Conservation (phyloP, 768 basidiomycete species). For the Boletus coccyginus region DNA sequence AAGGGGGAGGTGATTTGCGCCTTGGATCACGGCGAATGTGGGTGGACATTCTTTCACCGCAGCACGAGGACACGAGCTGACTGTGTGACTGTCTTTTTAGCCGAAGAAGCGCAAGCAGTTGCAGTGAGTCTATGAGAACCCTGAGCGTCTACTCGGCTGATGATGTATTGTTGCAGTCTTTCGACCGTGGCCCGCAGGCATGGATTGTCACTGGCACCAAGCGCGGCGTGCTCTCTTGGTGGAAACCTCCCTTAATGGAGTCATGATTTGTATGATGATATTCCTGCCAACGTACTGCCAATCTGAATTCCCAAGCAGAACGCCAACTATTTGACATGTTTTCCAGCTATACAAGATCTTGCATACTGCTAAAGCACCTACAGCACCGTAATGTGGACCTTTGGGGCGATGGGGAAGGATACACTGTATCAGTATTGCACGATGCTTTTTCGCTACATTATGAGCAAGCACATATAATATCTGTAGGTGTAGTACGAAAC, state of each 20-base stretch:
- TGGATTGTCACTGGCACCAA: slow-evolving; percentile 58
- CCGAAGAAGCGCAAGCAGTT: slow-evolving; percentile 33
- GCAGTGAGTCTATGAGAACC: slow-evolving; percentile 27
- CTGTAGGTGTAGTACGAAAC: slow-evolving; percentile 20
- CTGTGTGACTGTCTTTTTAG: slow-evolving; percentile 13
- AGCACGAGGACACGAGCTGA: slow-evolving; percentile 6
- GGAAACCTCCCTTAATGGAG: slow-evolving; percentile 36
- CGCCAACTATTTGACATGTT: slow-evolving; percentile 3
- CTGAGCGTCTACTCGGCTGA: slow-evolving; percentile 24
- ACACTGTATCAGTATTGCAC: slow-evolving; percentile 35
- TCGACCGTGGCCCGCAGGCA: slow-evolving; percentile 39
- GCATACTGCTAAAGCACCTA: slow-evolving; percentile 30
- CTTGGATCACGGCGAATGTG: slow-evolving; percentile 60
- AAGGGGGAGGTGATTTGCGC: slow-evolving; percentile 55
- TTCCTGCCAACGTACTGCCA: neutral
- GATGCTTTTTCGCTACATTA: slow-evolving; percentile 19
- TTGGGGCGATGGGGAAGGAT: slow-evolving; percentile 11
- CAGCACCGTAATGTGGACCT: slow-evolving; percentile 27
- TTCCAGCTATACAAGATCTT: slow-evolving; percentile 24
- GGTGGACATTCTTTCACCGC: slow-evolving; percentile 12
- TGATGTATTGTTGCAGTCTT: slow-evolving; percentile 34
- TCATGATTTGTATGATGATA: slow-evolving; percentile 27
- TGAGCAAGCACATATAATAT: slow-evolving; percentile 25
- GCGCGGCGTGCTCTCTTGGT: slow-evolving; percentile 56
- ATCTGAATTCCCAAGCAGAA: slow-evolving; percentile 13